Evolutionary conservation across 768 basidiomycete genomes (phyloP), one percentile per base, ranked within the genome.

Genomic region (Suillus fuscotomentosus): DNA sequence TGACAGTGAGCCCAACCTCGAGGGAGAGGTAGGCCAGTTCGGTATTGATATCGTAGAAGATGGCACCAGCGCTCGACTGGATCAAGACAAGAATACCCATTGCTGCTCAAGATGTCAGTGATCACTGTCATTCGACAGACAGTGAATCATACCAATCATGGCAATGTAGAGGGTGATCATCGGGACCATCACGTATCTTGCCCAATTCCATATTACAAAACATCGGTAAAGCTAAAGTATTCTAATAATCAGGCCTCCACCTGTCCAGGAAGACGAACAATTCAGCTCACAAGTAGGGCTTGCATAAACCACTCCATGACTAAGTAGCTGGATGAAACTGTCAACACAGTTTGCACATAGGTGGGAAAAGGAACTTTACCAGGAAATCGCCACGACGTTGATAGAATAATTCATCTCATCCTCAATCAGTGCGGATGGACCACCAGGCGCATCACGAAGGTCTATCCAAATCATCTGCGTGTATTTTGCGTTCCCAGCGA

Each of bases 401-500:
- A 77, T 45, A 27, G 54, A 53, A 48, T 66, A 66, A 34, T 67
- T 24, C 42, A 70, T 62, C 51, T 72, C 72, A 3, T 65, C 36
- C 9, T 65, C 63, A 45, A 65, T 53, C 36, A 69, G 70, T 14
- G 64, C 65, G 66, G 45, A 31, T 66, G 64, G 60, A 8, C 63
- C 63, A 14, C 63, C 63, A 17, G 63, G 60, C 22, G 63, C 34
- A 34, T 54, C 65, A 13, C 76, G 75, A 38, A 75, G 22, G 50
- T 77, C 74, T 31, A 76, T 75, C 67, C 66, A 79, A 22, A 75
- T 72, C 77, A 74, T 68, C 67, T 72, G 50, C 38, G 68, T 77
- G 60, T 72, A 76, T 42, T 67, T 71, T 3, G 68, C 66, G 34
- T 76, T 72, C 2, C 57, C 69, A 7, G 69, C 76, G 8, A 77